Base-by-base conservation (phyloP, 2,329 filamentous ascomycete species). In the Cyclaneusma minus region DNA sequence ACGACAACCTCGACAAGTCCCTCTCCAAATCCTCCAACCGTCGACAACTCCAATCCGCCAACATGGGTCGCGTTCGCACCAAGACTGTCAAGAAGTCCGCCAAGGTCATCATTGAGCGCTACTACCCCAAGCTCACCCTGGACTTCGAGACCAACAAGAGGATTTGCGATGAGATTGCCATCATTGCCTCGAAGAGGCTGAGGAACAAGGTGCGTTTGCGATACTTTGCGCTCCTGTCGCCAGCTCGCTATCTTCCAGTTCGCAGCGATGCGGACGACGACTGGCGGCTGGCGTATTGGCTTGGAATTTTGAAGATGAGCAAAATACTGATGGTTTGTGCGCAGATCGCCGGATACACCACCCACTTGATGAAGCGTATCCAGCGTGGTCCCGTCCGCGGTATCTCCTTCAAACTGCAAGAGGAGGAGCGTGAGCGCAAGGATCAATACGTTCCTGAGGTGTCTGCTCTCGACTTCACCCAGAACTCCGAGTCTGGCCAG, bases 81-180 rank as follows among this genome's bases (percentile, higher is more conserved):
- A 56, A 56, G 48, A 77, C 71, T 47, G 73, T 79, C 52, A 79
- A 79, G 66, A 75, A 76, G 61, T 78, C 74, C 70, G 85, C 89
- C 68, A 98, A 98, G 81, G 84, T 94, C 73, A 87, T 95, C 68
- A 95, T 98, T 64, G 85, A 94, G 79, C 74, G 80, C 45, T 91
- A 89, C 71, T 91, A 92, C 68, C 89, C 89, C 56, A 84, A 83
- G 65, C 72, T 98, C 59, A 94, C 85, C 42, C 82, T 95, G 55
- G 89, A 98, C 70, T 98, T 98, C 68, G 89, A 98, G 78, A 93
- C 82, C 74, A 94, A 94, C 80, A 94, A 94, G 81, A 73, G 84
- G 52, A 91, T 95, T 54, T 95, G 89, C 69, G 89, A 95, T 84
- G 89, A 98, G 68, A 89, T 98, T 51, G 89, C 89, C 55, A 92